Evolutionary conservation across 1,284 basidiomycete species (phyloP).

Genomic region (Ceratobasidium sp.): DNA sequence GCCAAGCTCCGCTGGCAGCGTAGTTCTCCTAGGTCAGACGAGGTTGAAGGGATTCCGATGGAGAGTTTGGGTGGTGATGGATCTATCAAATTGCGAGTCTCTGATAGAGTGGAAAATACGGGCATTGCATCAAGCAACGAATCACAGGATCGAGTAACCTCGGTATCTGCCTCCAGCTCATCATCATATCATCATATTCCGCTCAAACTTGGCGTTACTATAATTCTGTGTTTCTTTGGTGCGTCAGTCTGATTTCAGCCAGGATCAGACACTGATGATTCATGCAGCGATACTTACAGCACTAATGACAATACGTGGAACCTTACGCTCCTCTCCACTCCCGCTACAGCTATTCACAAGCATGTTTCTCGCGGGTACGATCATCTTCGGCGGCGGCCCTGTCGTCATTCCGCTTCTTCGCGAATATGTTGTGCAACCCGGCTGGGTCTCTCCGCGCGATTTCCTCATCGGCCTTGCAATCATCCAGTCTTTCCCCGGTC

Average conservation of each 20-base stretch:
- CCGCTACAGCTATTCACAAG: slow-evolving; percentile 63
- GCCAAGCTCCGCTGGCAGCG: not conserved
- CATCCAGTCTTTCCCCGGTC: slow-evolving; percentile 68
- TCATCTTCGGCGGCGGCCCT: slow-evolving; percentile 73
- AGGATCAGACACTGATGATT: slow-evolving; percentile 43
- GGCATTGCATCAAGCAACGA: not conserved
- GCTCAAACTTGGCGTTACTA: slow-evolving; percentile 37
- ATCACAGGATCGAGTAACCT: too few relatives aligned
- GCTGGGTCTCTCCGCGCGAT: slow-evolving; percentile 67
- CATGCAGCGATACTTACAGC: slow-evolving; percentile 54
- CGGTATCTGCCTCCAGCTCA: not conserved
- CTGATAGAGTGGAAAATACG: not conserved
- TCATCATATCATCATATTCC: slow-evolving; percentile 18
- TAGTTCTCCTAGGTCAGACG: not conserved
- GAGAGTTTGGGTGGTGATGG: not conserved
- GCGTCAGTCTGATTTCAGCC: not conserved
- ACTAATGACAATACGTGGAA: slow-evolving; percentile 58
- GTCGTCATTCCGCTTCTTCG: slow-evolving; percentile 72
- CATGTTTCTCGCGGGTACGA: slow-evolving; percentile 64
- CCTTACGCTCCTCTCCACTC: slow-evolving; percentile 54
- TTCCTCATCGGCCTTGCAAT: slow-evolving; percentile 72
- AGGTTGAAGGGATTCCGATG: slow-evolving; percentile 30
- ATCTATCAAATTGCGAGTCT: slow-evolving; percentile 14
- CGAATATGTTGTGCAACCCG: slow-evolving; percentile 70
- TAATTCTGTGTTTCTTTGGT: slow-evolving; percentile 48